phyloP scores from a whole-genome alignment of 2,329 filamentous ascomycete species.

The Mycogone perniciosa region DNA sequence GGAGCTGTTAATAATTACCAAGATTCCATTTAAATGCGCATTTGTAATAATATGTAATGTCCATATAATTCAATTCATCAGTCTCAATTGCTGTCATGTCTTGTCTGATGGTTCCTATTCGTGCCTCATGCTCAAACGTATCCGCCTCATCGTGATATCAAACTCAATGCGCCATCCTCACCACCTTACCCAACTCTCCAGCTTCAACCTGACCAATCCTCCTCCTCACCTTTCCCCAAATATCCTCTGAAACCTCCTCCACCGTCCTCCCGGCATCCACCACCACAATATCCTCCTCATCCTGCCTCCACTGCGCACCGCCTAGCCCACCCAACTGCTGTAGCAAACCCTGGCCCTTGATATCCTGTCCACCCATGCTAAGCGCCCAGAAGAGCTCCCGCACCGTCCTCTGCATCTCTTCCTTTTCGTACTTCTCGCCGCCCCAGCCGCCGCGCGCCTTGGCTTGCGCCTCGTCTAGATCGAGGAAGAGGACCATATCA shows the following conservation, averaged over 20 bases:
- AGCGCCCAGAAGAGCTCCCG: slow-evolving; percentile 63
- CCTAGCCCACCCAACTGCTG: slow-evolving; percentile 18
- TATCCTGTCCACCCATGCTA: slow-evolving; percentile 39
- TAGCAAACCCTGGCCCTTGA: slow-evolving; percentile 20
- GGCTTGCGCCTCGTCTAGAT: slow-evolving; percentile 68
- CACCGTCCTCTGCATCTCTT: slow-evolving; percentile 74
- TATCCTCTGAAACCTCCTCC: slow-evolving; percentile 49
- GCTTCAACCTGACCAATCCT: slow-evolving; percentile 43
- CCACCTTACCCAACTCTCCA: slow-evolving; percentile 40
- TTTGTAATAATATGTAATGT: too few relatives aligned
- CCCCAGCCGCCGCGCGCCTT: slow-evolving; percentile 79
- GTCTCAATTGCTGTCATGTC: too few relatives aligned
- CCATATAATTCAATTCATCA: too few relatives aligned
- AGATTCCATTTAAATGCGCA: too few relatives aligned
- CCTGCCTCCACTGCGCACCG: slow-evolving; percentile 35
- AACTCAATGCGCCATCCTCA: slow-evolving; percentile 29
- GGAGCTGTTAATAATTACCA: too few relatives aligned
- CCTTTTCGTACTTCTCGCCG: slow-evolving; percentile 80
- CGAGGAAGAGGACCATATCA: slow-evolving; percentile 81
- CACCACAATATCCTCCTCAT: slow-evolving; percentile 48
- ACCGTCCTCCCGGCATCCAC: slow-evolving; percentile 48
- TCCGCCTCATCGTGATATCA: neutral
- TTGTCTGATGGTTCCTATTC: too few relatives aligned
- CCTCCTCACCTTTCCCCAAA: slow-evolving; percentile 47
- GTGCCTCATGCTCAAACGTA: too few relatives aligned